These are phyloP conservation scores for Excoecaria cochinchinensis DNA, from an alignment of 345 rosid genomes.

Conservation along the genomic window DNA sequence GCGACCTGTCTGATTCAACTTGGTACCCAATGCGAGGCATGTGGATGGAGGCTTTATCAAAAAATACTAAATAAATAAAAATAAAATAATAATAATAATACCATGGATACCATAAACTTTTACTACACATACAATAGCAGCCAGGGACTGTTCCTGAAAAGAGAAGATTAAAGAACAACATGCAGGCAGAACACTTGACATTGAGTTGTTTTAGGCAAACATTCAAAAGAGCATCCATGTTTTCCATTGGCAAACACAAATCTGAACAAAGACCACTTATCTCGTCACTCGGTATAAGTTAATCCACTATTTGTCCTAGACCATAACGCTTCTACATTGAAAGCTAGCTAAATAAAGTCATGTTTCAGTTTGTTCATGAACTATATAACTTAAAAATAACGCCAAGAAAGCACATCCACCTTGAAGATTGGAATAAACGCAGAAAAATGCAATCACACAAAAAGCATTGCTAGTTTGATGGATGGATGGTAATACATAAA, in stretches of 20 bases:
- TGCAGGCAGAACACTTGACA: not conserved
- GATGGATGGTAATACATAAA: too few species aligned
- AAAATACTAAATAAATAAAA: not conserved
- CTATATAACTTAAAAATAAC: not conserved
- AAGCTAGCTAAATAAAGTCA: not conserved
- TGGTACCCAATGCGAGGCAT: conserved; percentile 86
- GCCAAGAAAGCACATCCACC: not conserved
- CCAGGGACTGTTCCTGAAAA: not conserved
- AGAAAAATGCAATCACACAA: not conserved
- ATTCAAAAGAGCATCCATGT: not conserved
- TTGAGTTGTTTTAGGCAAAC: not conserved
- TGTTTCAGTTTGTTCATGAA: not conserved
- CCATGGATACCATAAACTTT: too few species aligned
- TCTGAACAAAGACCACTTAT: not conserved
- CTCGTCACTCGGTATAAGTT: too few species aligned
- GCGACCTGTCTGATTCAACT: conserved; percentile 70
- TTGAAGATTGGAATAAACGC: not conserved
- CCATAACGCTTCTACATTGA: not conserved
- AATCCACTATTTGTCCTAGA: not conserved
- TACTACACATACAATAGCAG: not conserved
- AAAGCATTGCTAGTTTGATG: not conserved
- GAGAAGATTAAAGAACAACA: not conserved
- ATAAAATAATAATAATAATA: not conserved
- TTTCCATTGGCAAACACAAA: not conserved
- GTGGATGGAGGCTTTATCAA: conserved; percentile 66